Conservation (phyloP, 169 alveolate species). For the Babesia ovis region DNA sequence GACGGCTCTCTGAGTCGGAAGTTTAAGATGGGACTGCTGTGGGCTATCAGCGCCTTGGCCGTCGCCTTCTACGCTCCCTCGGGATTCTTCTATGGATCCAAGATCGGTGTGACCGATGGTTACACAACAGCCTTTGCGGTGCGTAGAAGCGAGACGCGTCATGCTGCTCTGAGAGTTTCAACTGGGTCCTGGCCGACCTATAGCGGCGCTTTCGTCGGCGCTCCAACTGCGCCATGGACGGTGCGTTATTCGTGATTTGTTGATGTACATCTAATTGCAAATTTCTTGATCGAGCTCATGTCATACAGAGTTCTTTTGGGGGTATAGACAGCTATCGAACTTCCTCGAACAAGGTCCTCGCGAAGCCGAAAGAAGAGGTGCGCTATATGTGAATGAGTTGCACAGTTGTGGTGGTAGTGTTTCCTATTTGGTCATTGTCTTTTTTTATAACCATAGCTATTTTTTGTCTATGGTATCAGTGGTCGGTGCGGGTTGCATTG, state of each 20-base stretch:
- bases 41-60: conserved; percentile 20
- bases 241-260: conserved; percentile 2
- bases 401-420: neutral
- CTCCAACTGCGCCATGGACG: conserved; percentile 9
- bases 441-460: neutral
- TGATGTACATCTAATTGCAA: neutral
- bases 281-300: too few species aligned
- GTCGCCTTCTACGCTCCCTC: conserved; percentile 15
- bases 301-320: neutral
- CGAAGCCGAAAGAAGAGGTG: conserved; percentile 37
- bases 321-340: neutral
- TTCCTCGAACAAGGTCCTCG: neutral
- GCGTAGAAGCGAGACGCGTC: conserved; percentile 8
- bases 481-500: conserved; percentile 42
- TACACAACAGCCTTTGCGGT: neutral
- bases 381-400: conserved; percentile 25
- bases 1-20: conserved; percentile 41
- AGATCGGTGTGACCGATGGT: neutral
- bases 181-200: neutral
- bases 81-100: neutral
- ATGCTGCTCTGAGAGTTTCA: conserved; percentile 1
- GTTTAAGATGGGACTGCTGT: conserved; percentile 26
- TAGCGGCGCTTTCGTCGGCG: conserved; percentile 24
- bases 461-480: conserved; percentile 13
- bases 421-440: neutral